phyloP scores from a whole-genome alignment of 345 rosid species.

The Acer saccharum region DNA sequence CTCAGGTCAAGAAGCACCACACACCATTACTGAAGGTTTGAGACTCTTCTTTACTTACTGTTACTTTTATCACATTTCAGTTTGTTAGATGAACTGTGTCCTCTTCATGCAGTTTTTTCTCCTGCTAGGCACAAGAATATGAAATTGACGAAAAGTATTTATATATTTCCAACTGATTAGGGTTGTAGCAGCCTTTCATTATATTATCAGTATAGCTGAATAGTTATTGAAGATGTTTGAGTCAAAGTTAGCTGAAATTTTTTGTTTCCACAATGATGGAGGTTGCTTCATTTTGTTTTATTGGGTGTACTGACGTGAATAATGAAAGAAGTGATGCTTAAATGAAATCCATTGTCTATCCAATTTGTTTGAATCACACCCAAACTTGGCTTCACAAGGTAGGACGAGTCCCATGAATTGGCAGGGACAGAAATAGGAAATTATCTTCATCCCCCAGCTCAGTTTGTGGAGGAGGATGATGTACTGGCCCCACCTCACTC shows the following conservation, averaged over 20 bases:
- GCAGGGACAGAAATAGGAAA: neutral
- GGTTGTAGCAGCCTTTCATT: neutral
- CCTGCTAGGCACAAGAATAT: neutral
- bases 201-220: neutral
- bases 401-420: neutral
- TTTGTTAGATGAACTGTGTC: neutral
- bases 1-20: conserved; percentile 78
- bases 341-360: neutral
- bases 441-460: neutral
- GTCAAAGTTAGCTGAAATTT: neutral
- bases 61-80: neutral
- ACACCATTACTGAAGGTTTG: conserved; percentile 64
- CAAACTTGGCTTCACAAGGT: neutral
- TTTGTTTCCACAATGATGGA: neutral
- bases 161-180: neutral
- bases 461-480: neutral
- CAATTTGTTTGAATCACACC: neutral
- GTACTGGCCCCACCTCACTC: neutral
- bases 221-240: neutral
- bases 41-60: neutral
- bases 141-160: neutral
- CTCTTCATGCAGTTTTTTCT: neutral
- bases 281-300: neutral
- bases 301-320: neutral
- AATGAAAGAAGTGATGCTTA: neutral